Percentiles rank a stretch among this genome's conserved stretches.
phyloP scores from a whole-genome alignment of 495 filamentous ascomycete species.

The Friedmanniomyces endolithicus region DNA sequence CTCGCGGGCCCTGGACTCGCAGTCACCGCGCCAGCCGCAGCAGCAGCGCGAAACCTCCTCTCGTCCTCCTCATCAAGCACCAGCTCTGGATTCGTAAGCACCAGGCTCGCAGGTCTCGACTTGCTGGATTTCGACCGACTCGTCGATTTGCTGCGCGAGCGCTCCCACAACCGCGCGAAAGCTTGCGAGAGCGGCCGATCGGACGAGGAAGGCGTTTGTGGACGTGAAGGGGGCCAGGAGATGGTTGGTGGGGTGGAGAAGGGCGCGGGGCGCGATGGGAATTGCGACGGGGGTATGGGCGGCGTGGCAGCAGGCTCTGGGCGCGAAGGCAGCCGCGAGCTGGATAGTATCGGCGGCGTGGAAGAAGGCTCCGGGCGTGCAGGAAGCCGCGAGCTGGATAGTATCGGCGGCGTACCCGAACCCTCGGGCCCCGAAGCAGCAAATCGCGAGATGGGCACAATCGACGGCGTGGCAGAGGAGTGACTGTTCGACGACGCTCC shows the following conservation, averaged over 20 bases:
- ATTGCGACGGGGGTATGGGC: background rate
- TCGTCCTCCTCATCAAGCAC: background rate
- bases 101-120: constrained; percentile 3
- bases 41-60: background rate
- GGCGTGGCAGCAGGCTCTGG: too few species aligned
- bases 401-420: too few species aligned
- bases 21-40: background rate
- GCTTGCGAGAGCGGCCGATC: constrained; percentile 1
- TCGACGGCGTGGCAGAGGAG: background rate
- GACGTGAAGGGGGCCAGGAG: background rate
- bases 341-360: too few species aligned
- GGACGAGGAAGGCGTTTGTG: background rate
- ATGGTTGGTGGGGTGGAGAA: too few species aligned
- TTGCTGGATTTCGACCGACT: background rate
- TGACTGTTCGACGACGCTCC: background rate
- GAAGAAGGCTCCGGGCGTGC: too few species aligned
- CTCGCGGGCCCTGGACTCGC: background rate
- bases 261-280: background rate
- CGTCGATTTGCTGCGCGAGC: constrained; percentile 5
- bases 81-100: background rate
- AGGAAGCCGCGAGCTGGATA: too few species aligned
- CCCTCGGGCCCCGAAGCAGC: too few species aligned
- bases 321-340: too few species aligned
- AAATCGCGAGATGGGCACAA: too few species aligned
- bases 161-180: constrained; percentile 2